Conservation (phyloP, 768 basidiomycete species). For the Lyophyllum decastes region DNA sequence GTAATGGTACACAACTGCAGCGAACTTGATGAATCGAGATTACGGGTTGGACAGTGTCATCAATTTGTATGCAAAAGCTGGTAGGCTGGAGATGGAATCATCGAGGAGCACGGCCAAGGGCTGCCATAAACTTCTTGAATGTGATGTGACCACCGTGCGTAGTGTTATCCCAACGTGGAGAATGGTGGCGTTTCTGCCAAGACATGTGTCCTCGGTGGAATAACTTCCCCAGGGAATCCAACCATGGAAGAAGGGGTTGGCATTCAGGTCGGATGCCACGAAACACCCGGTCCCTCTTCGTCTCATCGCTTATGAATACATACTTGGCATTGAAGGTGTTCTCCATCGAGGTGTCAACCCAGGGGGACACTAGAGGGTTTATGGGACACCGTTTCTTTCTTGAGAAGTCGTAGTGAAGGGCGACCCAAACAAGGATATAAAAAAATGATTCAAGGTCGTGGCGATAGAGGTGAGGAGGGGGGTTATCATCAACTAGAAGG, state of each 20-base stretch:
- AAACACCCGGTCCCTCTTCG: background rate
- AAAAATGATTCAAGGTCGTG: conserved; percentile 29
- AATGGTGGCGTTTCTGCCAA: background rate
- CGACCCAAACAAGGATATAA: conserved; percentile 25
- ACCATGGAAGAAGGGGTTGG: background rate
- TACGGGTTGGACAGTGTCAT: too few species aligned
- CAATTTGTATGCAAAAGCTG: too few species aligned
- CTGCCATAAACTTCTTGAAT: background rate
- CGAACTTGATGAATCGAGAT: too few species aligned
- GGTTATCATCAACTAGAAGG: conserved; percentile 14
- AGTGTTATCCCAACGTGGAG: background rate
- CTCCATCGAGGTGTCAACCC: too few species aligned
- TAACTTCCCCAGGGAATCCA: background rate
- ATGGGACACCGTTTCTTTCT: conserved; percentile 4
- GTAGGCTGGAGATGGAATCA: too few species aligned
- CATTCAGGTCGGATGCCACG: background rate
- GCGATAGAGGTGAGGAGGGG: conserved; percentile 22
- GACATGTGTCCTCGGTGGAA: background rate
- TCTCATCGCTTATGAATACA: too few species aligned
- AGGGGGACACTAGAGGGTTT: too few species aligned
- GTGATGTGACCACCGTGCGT: background rate
- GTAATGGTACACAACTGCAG: too few species aligned
- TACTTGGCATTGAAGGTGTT: background rate
- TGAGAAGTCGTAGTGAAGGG: conserved; percentile 18
- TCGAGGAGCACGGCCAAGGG: background rate